These are phyloP conservation scores for Rhodotorula sp. DNA, from an alignment of 1,284 basidiomycete species.

Conservation along the genomic window DNA sequence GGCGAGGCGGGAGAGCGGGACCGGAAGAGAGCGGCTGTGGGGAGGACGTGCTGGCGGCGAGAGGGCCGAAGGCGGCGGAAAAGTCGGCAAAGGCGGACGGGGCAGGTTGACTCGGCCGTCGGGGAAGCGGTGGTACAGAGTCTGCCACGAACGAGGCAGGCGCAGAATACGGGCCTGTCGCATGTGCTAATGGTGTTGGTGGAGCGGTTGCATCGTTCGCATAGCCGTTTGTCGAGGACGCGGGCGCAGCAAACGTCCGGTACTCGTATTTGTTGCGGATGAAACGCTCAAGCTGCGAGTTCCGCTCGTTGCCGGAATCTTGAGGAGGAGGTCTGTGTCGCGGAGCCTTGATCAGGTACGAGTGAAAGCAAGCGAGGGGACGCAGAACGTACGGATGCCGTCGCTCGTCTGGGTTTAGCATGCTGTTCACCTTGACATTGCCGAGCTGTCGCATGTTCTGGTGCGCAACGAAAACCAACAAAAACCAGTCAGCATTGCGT, in stretches of 20 bases:
- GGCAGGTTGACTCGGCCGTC: not conserved
- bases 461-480: too few relatives aligned
- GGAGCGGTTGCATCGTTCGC: not conserved
- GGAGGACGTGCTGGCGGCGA: not conserved
- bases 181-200: not conserved
- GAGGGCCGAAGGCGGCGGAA: not conserved
- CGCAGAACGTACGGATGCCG: constrained; percentile 41
- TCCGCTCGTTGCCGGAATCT: constrained; percentile 47
- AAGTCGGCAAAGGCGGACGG: not conserved
- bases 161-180: not conserved
- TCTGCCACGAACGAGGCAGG: not conserved
- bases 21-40: not conserved
- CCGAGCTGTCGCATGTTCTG: constrained; percentile 47
- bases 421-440: constrained; percentile 46
- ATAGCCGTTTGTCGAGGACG: not conserved
- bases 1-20: not conserved
- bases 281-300: constrained; percentile 49
- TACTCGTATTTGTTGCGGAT: constrained; percentile 50
- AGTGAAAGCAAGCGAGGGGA: not conserved
- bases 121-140: not conserved
- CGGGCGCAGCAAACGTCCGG: constrained; percentile 4
- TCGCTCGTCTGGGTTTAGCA: constrained; percentile 47
- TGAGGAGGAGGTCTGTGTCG: constrained; percentile 47
- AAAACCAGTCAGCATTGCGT: too few relatives aligned
- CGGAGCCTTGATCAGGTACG: not conserved